These are phyloP conservation scores for Thielaviopsis populi DNA, from an alignment of 2,329 filamentous ascomycete species.

Conservation along the genomic window DNA sequence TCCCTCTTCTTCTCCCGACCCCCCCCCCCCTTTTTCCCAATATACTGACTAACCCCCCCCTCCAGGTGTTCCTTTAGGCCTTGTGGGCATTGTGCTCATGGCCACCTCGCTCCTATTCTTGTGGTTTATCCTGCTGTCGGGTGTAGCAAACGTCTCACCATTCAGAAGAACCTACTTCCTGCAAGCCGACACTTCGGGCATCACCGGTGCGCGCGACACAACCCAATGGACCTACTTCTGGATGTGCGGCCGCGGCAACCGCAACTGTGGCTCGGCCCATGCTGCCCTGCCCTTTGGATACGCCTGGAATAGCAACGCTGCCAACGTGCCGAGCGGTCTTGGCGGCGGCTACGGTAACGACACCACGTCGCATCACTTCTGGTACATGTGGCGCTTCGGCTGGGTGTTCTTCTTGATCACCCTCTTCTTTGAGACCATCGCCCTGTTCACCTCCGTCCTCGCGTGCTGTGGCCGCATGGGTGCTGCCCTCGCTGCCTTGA, in stretches of 20 bases:
- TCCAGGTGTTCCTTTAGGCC: background rate
- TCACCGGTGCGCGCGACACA: conserved; percentile 48
- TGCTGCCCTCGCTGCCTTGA: conserved; percentile 47
- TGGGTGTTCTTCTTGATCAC: conserved; percentile 83
- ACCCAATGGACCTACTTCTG: conserved; percentile 89
- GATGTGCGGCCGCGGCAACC: conserved; percentile 52
- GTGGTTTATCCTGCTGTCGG: conserved; percentile 45
- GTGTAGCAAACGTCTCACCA: conserved; percentile 33
- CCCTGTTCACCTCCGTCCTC: conserved; percentile 53
- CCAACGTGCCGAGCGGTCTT: conserved; percentile 31
- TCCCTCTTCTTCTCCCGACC: background rate
- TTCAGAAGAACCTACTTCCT: conserved; percentile 76
- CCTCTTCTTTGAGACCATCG: conserved; percentile 58
- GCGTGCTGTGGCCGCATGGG: conserved; percentile 58
- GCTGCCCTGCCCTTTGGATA: conserved; percentile 57
- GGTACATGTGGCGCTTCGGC: conserved; percentile 76
- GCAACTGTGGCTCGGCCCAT: conserved; percentile 47
- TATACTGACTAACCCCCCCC: background rate
- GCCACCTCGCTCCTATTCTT: conserved; percentile 38
- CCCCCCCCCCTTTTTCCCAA: too few species aligned
- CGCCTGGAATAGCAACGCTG: conserved; percentile 42
- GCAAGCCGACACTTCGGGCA: conserved; percentile 57
- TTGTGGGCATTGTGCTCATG: conserved; percentile 30
- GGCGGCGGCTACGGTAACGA: conserved; percentile 35
- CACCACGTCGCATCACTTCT: conserved; percentile 50